Evolutionary conservation across 2,329 filamentous ascomycete genomes (phyloP), one percentile per base, ranked within the genome.

Genomic region (Fusarium odoratissimum): DNA sequence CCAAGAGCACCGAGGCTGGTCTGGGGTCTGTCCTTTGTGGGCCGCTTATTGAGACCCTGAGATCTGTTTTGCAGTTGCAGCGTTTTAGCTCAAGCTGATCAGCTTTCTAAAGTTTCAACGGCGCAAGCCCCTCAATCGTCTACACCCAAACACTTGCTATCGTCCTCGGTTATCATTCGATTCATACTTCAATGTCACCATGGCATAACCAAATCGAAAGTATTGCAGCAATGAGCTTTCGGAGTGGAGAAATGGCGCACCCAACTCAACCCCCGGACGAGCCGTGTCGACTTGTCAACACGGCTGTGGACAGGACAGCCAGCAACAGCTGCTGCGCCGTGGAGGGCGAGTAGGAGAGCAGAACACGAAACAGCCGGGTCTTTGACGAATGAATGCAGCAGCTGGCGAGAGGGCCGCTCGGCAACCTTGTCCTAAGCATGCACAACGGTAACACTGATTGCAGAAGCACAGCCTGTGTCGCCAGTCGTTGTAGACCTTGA

Each of bases 181-280:
- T 46, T 35, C 30, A 44, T 45, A 72, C n/a, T 28, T 23, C 41
- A 31, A 55, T 54, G 49, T 37, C 67, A 41, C 45, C 45, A 64
- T 31, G 57, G 67, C 58, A 68, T 75, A 67, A 65, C 71, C 70
- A 48, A 48, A 44, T 59, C 46, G 37, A 71, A 38, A 67, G 69
- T 60, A 56, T 69, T 75, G 74, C 74, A 72, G 68, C 69, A 65
- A 56, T 67, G 75, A 75, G 68, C 62, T 69, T 48, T 55, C 41
- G 37, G 59, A 45, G 75, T 77, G 75, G 73, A 77, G 72, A 54
- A 69, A 75, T 75, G 75, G 75, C 72, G 70, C 74, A 74, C 72
- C 72, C 72, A 73, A 54, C 60, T 76, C 44, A 57, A 67, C 51
- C 54, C 60, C 66, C 69, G 60, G 65, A 62, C 67, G 57, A 59